phyloP scores from a whole-genome alignment of 192 early-diverging fungal genomes.

The Bifiguratus adelaidae region DNA sequence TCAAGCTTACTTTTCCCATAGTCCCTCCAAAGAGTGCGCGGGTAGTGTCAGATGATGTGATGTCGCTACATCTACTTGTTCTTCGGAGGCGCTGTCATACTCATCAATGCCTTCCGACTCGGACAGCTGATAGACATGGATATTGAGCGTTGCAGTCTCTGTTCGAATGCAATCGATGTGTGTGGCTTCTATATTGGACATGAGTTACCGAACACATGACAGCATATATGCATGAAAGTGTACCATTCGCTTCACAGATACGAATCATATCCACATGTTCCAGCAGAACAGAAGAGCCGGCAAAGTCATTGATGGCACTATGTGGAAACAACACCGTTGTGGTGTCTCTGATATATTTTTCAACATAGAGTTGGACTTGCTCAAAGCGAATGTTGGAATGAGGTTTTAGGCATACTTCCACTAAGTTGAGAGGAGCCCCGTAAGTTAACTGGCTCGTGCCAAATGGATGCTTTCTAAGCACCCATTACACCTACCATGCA shows the following conservation, averaged over 20 bases:
- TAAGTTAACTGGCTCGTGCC: too few relatives aligned
- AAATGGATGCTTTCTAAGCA: too few relatives aligned
- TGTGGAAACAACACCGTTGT: neutral
- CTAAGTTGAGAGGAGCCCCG: neutral
- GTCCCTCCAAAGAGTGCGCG: conserved; percentile 25
- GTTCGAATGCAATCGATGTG: neutral
- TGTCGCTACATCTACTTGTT: conserved; percentile 30
- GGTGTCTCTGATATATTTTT: neutral
- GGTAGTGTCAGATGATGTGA: conserved; percentile 37
- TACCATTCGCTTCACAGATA: neutral
- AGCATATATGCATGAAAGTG: neutral
- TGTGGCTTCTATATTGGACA: neutral
- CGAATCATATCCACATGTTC: neutral
- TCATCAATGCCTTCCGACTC: conserved; percentile 36
- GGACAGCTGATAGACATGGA: conserved; percentile 32
- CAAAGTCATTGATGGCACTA: neutral
- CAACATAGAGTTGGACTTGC: neutral
- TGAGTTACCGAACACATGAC: neutral
- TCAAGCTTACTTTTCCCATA: conserved; percentile 40
- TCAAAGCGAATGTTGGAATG: neutral
- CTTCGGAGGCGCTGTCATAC: conserved; percentile 6
- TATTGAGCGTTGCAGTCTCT: conserved; percentile 6
- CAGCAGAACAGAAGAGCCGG: neutral
- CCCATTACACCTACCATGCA: too few relatives aligned
- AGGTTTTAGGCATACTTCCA: neutral